phyloP scores from a whole-genome alignment of 2,329 filamentous ascomycete genomes.

The Parafenestella ontariensis region DNA sequence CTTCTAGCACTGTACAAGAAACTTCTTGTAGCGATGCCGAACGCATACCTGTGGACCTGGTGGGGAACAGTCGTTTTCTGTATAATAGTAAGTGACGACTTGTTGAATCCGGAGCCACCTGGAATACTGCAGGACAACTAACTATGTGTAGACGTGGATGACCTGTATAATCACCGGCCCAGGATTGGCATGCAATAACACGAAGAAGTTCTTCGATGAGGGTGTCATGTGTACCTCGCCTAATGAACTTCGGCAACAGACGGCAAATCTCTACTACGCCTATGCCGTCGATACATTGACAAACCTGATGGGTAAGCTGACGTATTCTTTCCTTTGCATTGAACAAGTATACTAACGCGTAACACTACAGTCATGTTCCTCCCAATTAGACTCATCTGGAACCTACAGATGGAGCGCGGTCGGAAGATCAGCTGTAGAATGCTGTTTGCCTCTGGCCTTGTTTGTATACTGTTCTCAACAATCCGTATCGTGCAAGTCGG shows the following conservation, averaged over 20 bases:
- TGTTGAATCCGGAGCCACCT: too few species aligned
- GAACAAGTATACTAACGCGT: background rate
- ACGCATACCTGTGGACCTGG: slow-evolving; percentile 46
- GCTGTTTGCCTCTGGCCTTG: slow-evolving; percentile 33
- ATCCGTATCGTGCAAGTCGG: slow-evolving; percentile 44
- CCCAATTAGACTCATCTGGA: slow-evolving; percentile 47
- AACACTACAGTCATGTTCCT: slow-evolving; percentile 46
- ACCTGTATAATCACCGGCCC: slow-evolving; percentile 48
- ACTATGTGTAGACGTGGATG: slow-evolving; percentile 39
- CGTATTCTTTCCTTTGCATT: background rate
- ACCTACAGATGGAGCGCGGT: slow-evolving; percentile 42
- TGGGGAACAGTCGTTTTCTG: slow-evolving; percentile 46
- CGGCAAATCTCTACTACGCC: slow-evolving; percentile 46
- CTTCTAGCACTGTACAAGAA: slow-evolving; percentile 51
- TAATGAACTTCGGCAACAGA: slow-evolving; percentile 39
- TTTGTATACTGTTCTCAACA: slow-evolving; percentile 36
- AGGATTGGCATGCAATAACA: slow-evolving; percentile 44
- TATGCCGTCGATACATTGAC: slow-evolving; percentile 47
- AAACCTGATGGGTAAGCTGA: slow-evolving; percentile 44
- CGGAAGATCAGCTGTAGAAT: slow-evolving; percentile 45
- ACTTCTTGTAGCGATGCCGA: slow-evolving; percentile 42
- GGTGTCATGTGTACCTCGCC: slow-evolving; percentile 31
- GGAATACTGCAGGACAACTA: background rate
- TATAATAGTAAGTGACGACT: slow-evolving; percentile 33
- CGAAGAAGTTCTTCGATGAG: slow-evolving; percentile 33